These are phyloP conservation scores for Trichoderma asperelloides DNA, from an alignment of 495 filamentous ascomycete genomes.

Conservation along the genomic window DNA sequence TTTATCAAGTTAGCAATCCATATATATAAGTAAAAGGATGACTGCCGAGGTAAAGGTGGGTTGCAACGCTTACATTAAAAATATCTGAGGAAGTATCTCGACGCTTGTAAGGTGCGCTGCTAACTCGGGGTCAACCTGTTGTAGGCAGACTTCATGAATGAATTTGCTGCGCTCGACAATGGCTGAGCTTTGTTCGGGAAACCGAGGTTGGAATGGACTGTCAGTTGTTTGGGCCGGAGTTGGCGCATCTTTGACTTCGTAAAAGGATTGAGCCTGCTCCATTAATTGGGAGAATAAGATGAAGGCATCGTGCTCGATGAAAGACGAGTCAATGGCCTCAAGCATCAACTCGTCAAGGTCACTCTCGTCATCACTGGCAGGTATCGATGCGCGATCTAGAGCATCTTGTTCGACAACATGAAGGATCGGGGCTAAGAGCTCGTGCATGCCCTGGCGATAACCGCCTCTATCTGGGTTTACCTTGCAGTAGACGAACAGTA, in stretches of 20 bases:
- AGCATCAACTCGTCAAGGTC: slow-evolving; percentile 39
- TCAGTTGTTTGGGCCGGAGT: slow-evolving; percentile 11
- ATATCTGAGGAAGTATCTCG: slow-evolving; percentile 93
- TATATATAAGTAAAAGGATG: neutral
- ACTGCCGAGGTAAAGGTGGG: neutral
- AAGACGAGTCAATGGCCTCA: slow-evolving; percentile 58
- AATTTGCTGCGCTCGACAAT: slow-evolving; percentile 79
- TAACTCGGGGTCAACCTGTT: slow-evolving; percentile 70
- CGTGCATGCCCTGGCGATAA: slow-evolving; percentile 97
- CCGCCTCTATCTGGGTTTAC: slow-evolving; percentile 74
- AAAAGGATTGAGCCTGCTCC: slow-evolving; percentile 78
- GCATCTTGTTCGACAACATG: slow-evolving; percentile 84
- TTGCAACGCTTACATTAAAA: slow-evolving; percentile 66
- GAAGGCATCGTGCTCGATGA: slow-evolving; percentile 86
- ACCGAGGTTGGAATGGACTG: neutral
- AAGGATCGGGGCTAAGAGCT: slow-evolving; percentile 81
- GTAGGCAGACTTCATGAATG: slow-evolving; percentile 74
- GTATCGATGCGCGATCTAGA: slow-evolving; percentile 28
- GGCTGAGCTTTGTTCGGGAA: slow-evolving; percentile 48
- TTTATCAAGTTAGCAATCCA: slow-evolving; percentile 13
- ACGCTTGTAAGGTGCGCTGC: slow-evolving; percentile 73
- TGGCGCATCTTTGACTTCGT: slow-evolving; percentile 52
- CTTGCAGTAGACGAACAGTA: slow-evolving; percentile 91
- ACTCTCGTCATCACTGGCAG: slow-evolving; percentile 18
- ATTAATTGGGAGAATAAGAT: slow-evolving; percentile 77